Conservation (phyloP, 495 filamentous ascomycete species). For the Penicillium argentinense region DNA sequence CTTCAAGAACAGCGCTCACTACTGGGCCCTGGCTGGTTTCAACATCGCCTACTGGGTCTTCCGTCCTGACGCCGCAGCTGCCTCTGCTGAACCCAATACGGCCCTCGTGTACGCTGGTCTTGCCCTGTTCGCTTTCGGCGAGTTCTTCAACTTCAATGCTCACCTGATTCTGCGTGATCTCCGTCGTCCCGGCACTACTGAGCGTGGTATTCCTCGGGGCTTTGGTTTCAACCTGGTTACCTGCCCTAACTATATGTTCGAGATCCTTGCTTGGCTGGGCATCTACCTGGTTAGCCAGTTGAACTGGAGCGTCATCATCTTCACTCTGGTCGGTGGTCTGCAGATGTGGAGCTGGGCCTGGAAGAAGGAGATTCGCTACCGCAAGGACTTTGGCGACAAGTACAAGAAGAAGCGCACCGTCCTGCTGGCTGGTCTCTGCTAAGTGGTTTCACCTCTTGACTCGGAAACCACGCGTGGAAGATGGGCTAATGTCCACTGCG, state of each 20-base stretch:
- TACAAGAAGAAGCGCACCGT: slow-evolving; percentile 86
- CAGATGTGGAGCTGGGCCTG: slow-evolving; percentile 86
- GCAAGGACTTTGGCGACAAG: slow-evolving; percentile 83
- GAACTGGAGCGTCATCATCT: slow-evolving; percentile 72
- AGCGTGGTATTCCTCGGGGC: slow-evolving; percentile 82
- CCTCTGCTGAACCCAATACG: slow-evolving; percentile 41
- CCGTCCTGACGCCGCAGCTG: slow-evolving; percentile 63
- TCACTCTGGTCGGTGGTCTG: slow-evolving; percentile 61
- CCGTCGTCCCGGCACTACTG: slow-evolving; percentile 75
- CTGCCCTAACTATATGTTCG: slow-evolving; percentile 97
- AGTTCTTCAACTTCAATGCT: slow-evolving; percentile 74
- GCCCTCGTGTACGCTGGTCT: slow-evolving; percentile 60
- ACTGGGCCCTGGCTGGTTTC: slow-evolving; percentile 82
- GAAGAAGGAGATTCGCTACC: slow-evolving; percentile 89
- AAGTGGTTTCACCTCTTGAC: slow-evolving; percentile 13
- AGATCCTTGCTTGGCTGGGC: slow-evolving; percentile 81
- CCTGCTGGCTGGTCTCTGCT: slow-evolving; percentile 72
- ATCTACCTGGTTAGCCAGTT: slow-evolving; percentile 69
- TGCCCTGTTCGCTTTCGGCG: slow-evolving; percentile 69
- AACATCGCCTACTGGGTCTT: slow-evolving; percentile 87
- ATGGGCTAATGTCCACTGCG: no score
- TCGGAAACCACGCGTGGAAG: no score
- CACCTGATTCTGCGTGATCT: slow-evolving; percentile 75
- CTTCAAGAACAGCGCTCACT: slow-evolving; percentile 88
- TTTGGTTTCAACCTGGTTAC: slow-evolving; percentile 86